Conservation (phyloP, 306 rosid genomes). For the Prunus mume region DNA sequence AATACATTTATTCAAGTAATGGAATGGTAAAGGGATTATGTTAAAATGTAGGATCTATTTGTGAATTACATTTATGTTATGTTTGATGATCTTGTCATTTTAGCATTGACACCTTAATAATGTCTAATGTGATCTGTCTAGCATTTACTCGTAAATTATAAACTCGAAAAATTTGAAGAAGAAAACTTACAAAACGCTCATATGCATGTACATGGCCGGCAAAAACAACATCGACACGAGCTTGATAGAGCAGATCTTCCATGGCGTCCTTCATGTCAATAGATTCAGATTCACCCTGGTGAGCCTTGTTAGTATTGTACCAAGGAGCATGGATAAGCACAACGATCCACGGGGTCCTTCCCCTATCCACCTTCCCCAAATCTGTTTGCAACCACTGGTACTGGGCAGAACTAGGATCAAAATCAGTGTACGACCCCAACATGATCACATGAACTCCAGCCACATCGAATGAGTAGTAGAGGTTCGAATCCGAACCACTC, state of each 20-base stretch:
- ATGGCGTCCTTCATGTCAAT: conserved; percentile 56
- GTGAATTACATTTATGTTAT: too few species aligned
- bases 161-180: too few species aligned
- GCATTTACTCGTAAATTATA: neutral
- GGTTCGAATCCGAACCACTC: conserved; percentile 74
- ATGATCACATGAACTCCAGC: conserved; percentile 78
- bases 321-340: conserved; percentile 85
- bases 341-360: conserved; percentile 61
- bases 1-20: too few species aligned
- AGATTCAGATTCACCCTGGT: conserved; percentile 64
- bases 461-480: conserved; percentile 73
- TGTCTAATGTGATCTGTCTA: neutral
- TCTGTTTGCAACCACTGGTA: conserved; percentile 62
- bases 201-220: conserved; percentile 89
- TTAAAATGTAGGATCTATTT: too few species aligned
- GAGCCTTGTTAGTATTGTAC: conserved; percentile 77
- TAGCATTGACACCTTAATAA: neutral
- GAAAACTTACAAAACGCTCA: conserved; percentile 75
- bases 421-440: conserved; percentile 80
- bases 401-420: conserved; percentile 46
- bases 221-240: conserved; percentile 70
- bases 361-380: conserved; percentile 48
- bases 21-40: too few species aligned
- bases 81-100: neutral
- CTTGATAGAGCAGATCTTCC: conserved; percentile 63